Evolutionary conservation across 345 rosid species (phyloP).

Genomic region (Hibiscus trionum): DNA sequence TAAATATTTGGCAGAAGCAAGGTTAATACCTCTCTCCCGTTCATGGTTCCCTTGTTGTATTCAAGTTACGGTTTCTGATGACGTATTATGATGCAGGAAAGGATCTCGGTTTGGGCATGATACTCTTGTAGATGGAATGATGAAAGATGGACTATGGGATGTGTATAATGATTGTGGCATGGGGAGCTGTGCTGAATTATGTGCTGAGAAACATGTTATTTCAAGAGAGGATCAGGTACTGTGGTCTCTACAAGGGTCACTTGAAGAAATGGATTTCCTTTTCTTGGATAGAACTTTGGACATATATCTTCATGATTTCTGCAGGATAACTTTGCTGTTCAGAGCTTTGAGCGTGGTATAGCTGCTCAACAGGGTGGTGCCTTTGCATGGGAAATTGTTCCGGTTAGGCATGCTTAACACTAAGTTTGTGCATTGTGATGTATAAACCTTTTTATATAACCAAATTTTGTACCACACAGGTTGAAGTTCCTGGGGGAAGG

Average conservation of each 20-base stretch:
- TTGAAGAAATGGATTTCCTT: neutral
- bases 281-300: neutral
- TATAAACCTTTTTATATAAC: neutral
- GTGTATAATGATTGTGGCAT: conserved; percentile 82
- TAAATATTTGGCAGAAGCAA: conserved; percentile 84
- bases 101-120: conserved; percentile 97
- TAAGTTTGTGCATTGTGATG: conserved; percentile 5
- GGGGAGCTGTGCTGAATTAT: conserved; percentile 93
- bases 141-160: conserved; percentile 98
- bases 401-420: conserved; percentile 39
- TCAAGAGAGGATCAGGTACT: conserved; percentile 85
- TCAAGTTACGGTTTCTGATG: conserved; percentile 17
- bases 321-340: conserved; percentile 82
- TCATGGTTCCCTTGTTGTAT: neutral
- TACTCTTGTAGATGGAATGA: conserved; percentile 87
- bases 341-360: conserved; percentile 96
- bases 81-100: conserved; percentile 46
- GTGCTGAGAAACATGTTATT: conserved; percentile 68
- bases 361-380: conserved; percentile 83
- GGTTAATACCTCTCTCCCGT: conserved; percentile 31
- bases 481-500: conserved; percentile 92
- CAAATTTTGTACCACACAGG: conserved; percentile 34
- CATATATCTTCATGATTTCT: conserved; percentile 14
- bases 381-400: conserved; percentile 89
- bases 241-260: neutral